Base-by-base conservation (phyloP, 192 early-diverging fungal genomes). In the Umbelopsis vinacea region DNA sequence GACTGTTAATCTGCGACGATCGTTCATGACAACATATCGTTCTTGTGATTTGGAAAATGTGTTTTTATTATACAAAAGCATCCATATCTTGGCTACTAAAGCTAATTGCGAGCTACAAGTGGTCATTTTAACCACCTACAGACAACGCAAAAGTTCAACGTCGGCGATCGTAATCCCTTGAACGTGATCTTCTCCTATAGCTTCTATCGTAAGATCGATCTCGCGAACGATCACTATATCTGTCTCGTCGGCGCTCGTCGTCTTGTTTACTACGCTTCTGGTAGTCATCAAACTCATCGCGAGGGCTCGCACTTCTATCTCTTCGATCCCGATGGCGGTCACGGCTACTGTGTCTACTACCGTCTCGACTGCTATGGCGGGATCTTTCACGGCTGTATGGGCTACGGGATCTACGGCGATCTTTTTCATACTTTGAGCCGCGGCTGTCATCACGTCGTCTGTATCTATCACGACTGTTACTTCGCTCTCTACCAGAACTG, bases 221-320 rank as follows among this genome's bases (percentile, higher is more conserved):
- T 19, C 33, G 57, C 10, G 57, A 63, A 35, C 57, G 57, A 26
- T 63, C 57, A 1, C 29, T 19, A 17, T 63, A 63, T 14, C 33
- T 35, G 33, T 63, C 57, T 33, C 33, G 35, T 1, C 57, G 57
- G 11, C 26, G 57, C 14, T 63, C 57, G 19, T 63, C 46, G 22
- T 69, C 10, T 55, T 46, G 52, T 54, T 55, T 57, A 22, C 75
- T 60, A 45, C 52, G 72, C 37, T 68, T 66, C 54, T 78, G 68
- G 53, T 78, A 78, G 23, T 78, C 76, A 29, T 78, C 76, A 24
- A 74, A 69, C 14, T 78, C 76, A n/a, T 78, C 72, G 12, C 72
- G 46, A 6, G 57, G 57, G n/a, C 57, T 63, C 19, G 33, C 35
- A 35, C 45, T 40, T 45, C 72, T 21, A 0, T 37, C 40, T 46